These are phyloP conservation scores for Adansonia madagascariensis DNA, from an alignment of 441 rosid species.

Conservation along the genomic window DNA sequence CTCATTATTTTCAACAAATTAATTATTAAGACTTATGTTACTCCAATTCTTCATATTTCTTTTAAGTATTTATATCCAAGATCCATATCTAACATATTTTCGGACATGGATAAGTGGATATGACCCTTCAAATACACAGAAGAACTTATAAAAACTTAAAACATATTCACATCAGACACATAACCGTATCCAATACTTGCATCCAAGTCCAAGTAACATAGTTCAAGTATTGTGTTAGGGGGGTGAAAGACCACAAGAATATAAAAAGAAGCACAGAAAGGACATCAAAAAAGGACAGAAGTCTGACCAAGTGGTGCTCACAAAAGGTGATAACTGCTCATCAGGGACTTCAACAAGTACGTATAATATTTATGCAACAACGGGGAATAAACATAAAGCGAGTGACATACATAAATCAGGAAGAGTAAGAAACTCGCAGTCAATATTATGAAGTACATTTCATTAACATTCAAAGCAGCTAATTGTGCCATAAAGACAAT, in stretches of 20 bases:
- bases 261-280: background rate
- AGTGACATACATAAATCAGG: conserved; percentile 16
- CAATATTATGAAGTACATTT: conserved; percentile 22
- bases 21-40: background rate
- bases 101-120: too few relatives aligned
- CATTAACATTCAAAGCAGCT: conserved; percentile 21
- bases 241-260: background rate
- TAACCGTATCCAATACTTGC: too few relatives aligned
- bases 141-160: too few relatives aligned
- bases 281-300: conserved; percentile 16
- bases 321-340: background rate
- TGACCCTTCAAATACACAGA: too few relatives aligned
- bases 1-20: conserved; percentile 32
- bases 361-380: conserved; percentile 7
- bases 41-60: too few relatives aligned
- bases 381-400: conserved; percentile 12
- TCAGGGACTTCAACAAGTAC: background rate
- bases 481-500: conserved; percentile 22
- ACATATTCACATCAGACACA: too few relatives aligned
- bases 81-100: too few relatives aligned
- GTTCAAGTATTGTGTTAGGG: background rate
- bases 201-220: too few relatives aligned
- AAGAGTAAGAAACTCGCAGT: background rate
- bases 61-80: too few relatives aligned
- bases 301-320: background rate